Conservation (phyloP, 768 basidiomycete genomes). For the Hygrophoropsis aurantiaca region DNA sequence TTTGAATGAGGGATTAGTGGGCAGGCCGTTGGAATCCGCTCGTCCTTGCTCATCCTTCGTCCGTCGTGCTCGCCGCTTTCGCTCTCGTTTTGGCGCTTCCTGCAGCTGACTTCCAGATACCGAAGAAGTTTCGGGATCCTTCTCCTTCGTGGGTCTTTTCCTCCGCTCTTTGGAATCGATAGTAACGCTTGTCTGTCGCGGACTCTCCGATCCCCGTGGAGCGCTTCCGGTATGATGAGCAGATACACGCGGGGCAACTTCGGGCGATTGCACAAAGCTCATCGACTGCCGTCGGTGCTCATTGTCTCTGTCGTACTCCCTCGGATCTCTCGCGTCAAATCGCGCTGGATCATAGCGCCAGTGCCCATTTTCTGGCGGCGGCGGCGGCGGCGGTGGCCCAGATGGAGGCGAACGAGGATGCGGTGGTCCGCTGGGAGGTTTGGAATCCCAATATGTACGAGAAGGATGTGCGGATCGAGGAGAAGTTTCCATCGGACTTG, state of each 20-base stretch:
- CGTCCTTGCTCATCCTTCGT: constrained; percentile 44
- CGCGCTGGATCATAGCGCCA: constrained; percentile 65
- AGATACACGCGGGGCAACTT: constrained; percentile 30
- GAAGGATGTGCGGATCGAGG: constrained; percentile 50
- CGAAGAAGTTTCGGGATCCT: constrained; percentile 40
- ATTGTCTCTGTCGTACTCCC: constrained; percentile 39
- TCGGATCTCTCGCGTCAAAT: constrained; percentile 51
- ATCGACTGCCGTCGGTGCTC: constrained; percentile 36
- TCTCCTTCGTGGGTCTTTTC: constrained; percentile 48
- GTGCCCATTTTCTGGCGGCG: constrained; percentile 41
- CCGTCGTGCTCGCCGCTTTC: constrained; percentile 46
- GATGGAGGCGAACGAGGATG: constrained; percentile 33
- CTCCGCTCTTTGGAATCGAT: constrained; percentile 49
- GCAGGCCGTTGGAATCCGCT: constrained; percentile 22
- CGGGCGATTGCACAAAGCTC: constrained; percentile 49
- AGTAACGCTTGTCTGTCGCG: constrained; percentile 41
- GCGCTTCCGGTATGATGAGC: constrained; percentile 29
- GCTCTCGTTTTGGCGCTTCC: constrained; percentile 57
- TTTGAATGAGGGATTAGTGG: constrained; percentile 33
- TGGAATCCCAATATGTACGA: constrained; percentile 61
- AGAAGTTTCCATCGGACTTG: constrained; percentile 60
- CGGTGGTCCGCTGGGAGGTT: constrained; percentile 38
- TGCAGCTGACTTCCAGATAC: constrained; percentile 26
- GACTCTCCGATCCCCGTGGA: constrained; percentile 60
- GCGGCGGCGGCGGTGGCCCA: constrained; percentile 31